These are phyloP conservation scores for Magnaporthiopsis rhizophila DNA, from an alignment of 2,329 filamentous ascomycete genomes.

Conservation along the genomic window DNA sequence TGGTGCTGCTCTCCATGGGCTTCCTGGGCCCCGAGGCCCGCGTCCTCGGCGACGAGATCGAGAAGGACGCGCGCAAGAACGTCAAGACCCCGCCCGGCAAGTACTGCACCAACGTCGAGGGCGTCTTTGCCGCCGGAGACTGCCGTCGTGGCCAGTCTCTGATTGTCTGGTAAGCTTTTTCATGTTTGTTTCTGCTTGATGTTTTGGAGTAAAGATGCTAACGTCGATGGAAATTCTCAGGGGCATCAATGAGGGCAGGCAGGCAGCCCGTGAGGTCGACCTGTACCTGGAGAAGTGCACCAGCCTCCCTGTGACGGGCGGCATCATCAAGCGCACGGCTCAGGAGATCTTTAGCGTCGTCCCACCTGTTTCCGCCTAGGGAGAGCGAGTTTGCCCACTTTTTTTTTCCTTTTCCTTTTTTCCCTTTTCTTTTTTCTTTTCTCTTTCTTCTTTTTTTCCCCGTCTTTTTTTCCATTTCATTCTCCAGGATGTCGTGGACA, in stretches of 20 bases:
- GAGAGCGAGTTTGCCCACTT: background rate
- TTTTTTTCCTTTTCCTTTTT: background rate
- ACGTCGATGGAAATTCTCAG: conserved; percentile 30
- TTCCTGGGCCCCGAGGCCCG: conserved; percentile 91
- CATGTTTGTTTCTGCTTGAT: background rate
- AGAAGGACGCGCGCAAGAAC: conserved; percentile 90
- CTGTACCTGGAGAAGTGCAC: conserved; percentile 74
- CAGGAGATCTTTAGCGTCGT: conserved; percentile 52
- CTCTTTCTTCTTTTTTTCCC: no score
- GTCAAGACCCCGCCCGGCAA: conserved; percentile 86
- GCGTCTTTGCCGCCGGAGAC: conserved; percentile 90
- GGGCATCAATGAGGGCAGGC: conserved; percentile 96
- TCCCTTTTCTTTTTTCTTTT: no score
- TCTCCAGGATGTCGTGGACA: no score
- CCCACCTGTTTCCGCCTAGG: background rate
- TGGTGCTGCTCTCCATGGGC: conserved; percentile 93
- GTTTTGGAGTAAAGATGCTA: conserved; percentile 20
- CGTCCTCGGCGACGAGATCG: conserved; percentile 77
- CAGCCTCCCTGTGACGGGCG: conserved; percentile 80
- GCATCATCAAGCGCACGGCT: conserved; percentile 80
- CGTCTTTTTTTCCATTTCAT: no score
- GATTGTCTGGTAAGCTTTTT: conserved; percentile 74
- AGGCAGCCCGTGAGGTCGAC: conserved; percentile 87
- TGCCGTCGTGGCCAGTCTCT: conserved; percentile 90
- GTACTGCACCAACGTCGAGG: conserved; percentile 80